Evolutionary conservation across 441 rosid genomes (phyloP).

Genomic region (Pelargonium myrrhifolium): DNA sequence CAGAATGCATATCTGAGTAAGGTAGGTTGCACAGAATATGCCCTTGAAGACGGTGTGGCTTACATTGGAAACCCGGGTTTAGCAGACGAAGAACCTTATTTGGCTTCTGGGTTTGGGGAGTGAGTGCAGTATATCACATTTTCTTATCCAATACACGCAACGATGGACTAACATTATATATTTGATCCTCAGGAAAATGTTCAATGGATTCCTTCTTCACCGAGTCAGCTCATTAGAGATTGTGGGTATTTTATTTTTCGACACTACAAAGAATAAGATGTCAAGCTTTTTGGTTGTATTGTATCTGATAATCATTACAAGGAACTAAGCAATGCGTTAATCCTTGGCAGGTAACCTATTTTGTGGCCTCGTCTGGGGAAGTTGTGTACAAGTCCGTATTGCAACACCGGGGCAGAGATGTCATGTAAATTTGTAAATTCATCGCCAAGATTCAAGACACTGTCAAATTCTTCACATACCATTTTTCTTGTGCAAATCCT

Average conservation of each 20-base stretch:
- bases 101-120: conserved; percentile 16
- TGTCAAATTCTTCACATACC: no score
- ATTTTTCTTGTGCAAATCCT: no score
- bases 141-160: neutral
- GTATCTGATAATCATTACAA: no score
- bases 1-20: conserved; percentile 60
- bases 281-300: no score
- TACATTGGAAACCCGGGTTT: conserved; percentile 40
- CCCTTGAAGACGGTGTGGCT: conserved; percentile 29
- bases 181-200: conserved; percentile 37
- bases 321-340: neutral
- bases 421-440: neutral
- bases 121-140: conserved; percentile 12
- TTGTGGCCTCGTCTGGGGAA: neutral
- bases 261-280: no score
- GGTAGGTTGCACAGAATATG: conserved; percentile 32
- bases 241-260: no score
- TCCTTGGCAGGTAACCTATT: neutral
- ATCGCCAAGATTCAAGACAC: neutral
- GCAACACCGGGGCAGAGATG: neutral
- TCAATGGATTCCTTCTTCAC: conserved; percentile 69
- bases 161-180: conserved; percentile 8
- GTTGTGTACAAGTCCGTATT: neutral
- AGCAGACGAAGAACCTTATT: conserved; percentile 13
- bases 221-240: conserved; percentile 50